Evolutionary conservation across 2,329 filamentous ascomycete species (phyloP).

Genomic region (Fusarium verticillioides): DNA sequence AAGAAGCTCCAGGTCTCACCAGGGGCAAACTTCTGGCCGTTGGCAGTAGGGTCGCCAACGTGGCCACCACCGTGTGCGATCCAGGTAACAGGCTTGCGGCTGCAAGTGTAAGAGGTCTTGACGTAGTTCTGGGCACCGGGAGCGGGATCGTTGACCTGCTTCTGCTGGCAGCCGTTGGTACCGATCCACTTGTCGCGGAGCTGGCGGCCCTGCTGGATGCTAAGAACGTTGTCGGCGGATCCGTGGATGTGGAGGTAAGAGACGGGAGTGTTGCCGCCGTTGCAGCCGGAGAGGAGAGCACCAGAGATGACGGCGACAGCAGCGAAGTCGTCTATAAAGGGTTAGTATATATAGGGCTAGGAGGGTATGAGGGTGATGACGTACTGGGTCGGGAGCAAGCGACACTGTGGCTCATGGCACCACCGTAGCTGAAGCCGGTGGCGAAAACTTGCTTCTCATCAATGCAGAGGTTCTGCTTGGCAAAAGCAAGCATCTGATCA

Average conservation of each 20-base stretch:
- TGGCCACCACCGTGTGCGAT: constrained; percentile 45
- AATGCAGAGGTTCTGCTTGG: constrained; percentile 55
- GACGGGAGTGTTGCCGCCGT: constrained; percentile 52
- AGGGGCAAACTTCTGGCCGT: constrained; percentile 34
- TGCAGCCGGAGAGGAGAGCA: constrained; percentile 49
- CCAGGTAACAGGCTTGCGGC: constrained; percentile 46
- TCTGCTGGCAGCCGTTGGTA: constrained; percentile 51
- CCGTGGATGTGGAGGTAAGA: constrained; percentile 56
- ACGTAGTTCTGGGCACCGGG: constrained; percentile 32
- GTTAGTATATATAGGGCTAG: background rate
- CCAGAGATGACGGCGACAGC: constrained; percentile 53
- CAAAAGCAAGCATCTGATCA: constrained; percentile 50
- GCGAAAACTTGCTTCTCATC: constrained; percentile 55
- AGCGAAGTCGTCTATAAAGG: constrained; percentile 43
- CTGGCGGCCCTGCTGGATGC: constrained; percentile 48
- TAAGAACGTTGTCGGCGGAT: constrained; percentile 50
- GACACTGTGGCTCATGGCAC: constrained; percentile 55
- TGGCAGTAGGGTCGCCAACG: constrained; percentile 33
- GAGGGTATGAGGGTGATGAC: background rate
- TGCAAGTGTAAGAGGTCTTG: constrained; percentile 46
- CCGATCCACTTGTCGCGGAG: constrained; percentile 53
- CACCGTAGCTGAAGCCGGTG: constrained; percentile 59
- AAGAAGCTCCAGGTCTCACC: constrained; percentile 44
- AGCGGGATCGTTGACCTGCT: constrained; percentile 38
- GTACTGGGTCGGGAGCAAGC: constrained; percentile 53